These are phyloP conservation scores for Ophiostoma montium DNA, from an alignment of 2,329 filamentous ascomycete species.

Conservation along the genomic window DNA sequence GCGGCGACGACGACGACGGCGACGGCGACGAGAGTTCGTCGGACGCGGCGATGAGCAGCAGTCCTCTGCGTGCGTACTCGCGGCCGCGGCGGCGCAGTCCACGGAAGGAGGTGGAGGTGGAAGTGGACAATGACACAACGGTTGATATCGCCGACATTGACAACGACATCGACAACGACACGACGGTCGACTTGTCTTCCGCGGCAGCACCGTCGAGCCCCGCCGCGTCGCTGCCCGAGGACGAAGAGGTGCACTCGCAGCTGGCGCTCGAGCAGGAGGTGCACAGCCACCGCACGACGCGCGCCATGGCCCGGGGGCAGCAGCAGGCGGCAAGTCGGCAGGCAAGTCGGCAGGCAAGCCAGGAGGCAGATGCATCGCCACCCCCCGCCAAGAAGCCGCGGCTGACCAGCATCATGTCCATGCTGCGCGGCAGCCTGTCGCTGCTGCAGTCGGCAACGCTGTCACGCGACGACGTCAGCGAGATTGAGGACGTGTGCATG, in stretches of 20 bases:
- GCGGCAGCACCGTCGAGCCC: not conserved
- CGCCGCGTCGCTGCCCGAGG: slow-evolving; percentile 8
- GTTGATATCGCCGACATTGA: not conserved
- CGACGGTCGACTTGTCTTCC: not conserved
- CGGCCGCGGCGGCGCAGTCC: not conserved
- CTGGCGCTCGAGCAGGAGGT: slow-evolving; percentile 14
- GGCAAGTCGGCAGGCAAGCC: not conserved
- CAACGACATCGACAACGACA: not conserved
- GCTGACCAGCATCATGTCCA: slow-evolving; percentile 35
- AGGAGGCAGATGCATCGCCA: not conserved
- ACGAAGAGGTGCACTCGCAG: slow-evolving; percentile 19
- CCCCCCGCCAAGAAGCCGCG: slow-evolving; percentile 18
- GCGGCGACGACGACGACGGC: not conserved
- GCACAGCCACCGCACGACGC: slow-evolving; percentile 12
- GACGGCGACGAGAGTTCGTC: not conserved
- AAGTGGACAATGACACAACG: not conserved
- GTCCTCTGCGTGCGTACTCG: not conserved
- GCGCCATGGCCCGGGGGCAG: not conserved
- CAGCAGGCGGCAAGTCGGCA: not conserved
- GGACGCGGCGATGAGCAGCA: not conserved
- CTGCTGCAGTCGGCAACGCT: slow-evolving; percentile 46
- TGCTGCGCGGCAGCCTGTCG: slow-evolving; percentile 41
- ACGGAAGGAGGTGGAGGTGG: too few species aligned
- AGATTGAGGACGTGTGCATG: slow-evolving; percentile 66
- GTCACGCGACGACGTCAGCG: slow-evolving; percentile 49